Conservation (phyloP, 805 yeast genomes). For the Cyberlindnera sargentensis region DNA sequence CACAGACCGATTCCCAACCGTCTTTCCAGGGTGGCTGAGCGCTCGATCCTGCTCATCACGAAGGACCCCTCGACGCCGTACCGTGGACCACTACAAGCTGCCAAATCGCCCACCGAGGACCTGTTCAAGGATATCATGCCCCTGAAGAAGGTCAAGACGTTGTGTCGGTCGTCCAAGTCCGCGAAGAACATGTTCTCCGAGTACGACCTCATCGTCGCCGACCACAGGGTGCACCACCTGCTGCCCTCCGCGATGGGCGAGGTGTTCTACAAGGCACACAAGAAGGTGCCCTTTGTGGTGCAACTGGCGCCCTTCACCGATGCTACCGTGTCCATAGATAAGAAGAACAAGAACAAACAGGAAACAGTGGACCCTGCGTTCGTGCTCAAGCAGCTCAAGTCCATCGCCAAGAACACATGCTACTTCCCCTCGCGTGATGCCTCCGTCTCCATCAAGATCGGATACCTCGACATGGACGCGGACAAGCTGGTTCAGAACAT, state of each 20-base stretch:
- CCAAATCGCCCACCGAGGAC: slow-evolving; percentile 16
- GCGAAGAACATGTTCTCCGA: slow-evolving; percentile 47
- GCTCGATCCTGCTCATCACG: slow-evolving; percentile 54
- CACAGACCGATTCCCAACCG: slow-evolving; percentile 42
- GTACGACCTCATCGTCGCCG: slow-evolving; percentile 62
- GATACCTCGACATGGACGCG: slow-evolving; percentile 40
- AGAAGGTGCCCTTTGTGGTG: slow-evolving; percentile 60
- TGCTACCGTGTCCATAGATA: slow-evolving; percentile 21
- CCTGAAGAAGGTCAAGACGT: slow-evolving; percentile 43
- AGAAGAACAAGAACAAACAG: slow-evolving; percentile 36
- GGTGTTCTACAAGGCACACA: slow-evolving; percentile 55
- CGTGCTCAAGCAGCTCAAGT: slow-evolving; percentile 55
- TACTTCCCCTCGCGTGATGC: slow-evolving; percentile 59
- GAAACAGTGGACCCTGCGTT: slow-evolving; percentile 61
- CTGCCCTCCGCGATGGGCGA: slow-evolving; percentile 53
- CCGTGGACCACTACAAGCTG: slow-evolving; percentile 36
- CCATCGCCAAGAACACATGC: slow-evolving; percentile 56
- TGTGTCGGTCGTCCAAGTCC: slow-evolving; percentile 36
- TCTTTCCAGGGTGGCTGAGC: slow-evolving; percentile 40
- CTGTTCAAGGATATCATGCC: slow-evolving; percentile 15
- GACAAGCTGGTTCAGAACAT: slow-evolving; percentile 44
- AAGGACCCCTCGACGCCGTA: slow-evolving; percentile 65
- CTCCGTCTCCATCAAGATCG: slow-evolving; percentile 53
- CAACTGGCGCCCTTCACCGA: slow-evolving; percentile 37
- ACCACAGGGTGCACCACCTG: slow-evolving; percentile 56